Base-by-base conservation (phyloP, 2,329 filamentous ascomycete species). In the Byssochlamys sp. region DNA sequence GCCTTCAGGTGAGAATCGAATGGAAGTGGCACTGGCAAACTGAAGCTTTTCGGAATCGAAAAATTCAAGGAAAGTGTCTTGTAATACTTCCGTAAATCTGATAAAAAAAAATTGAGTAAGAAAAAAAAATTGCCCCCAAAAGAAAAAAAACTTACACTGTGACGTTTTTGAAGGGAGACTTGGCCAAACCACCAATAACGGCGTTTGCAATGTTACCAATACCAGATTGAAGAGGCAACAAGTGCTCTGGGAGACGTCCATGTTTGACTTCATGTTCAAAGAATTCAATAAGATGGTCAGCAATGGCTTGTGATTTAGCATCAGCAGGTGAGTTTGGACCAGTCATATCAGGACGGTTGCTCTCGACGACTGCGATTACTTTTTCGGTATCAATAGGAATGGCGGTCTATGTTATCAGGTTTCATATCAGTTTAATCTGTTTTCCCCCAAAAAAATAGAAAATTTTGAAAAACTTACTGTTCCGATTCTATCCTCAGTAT, bases 201-300 rank as follows among this genome's bases (percentile, higher is more conserved):
- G 90, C 90, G 73, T 95, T 95, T 73, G 90, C 90, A 57, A 95
- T 95, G 78, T 95, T 95, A 62, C 91, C 90, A 64, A 95, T 95
- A 50, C 90, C 90, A 10, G 87, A 91, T 73, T 95, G 90, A 19
- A 95, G 81, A 1, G 90, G 90, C 0, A 94, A 80, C 1, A 95
- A 82, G 68, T 85, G 90, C 65, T 82, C 74, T 1, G 90, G 90
- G 55, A 95, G 81, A 39, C 90, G 86, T 61, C 87, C 90, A 62
- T 86, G 85, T 28, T 78, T 77, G 55, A 95, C 91, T 74, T 95
- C 90, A 74, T 95, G 88, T 76, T 94, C 86, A 56, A 95, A 80
- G 78, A 88, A 88, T 66, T 95, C 89, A 62, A 95, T 94, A 58
- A 95, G 75, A 74, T 95, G 87, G 53, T 75, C 70, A 51, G 91